Percentiles rank a stretch among this genome's conserved stretches.
Evolutionary conservation across 73 alveolate species (phyloP).

Genomic region (Paramecium bursaria): DNA sequence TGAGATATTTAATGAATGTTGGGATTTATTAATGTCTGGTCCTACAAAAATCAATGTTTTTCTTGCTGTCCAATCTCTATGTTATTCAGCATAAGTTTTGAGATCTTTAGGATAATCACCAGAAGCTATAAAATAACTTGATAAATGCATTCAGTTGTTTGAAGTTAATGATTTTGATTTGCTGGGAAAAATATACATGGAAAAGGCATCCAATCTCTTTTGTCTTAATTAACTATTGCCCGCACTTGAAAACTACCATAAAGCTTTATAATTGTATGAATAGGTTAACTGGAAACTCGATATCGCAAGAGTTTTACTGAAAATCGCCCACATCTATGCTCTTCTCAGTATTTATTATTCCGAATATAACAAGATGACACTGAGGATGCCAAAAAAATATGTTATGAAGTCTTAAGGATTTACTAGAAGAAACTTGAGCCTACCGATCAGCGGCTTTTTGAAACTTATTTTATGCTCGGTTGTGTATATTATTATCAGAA

Average conservation of each 20-base stretch:
- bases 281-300: conserved; percentile 42
- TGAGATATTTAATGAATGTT: conserved; percentile 1
- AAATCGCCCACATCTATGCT: conserved; percentile 43
- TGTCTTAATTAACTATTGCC: not conserved
- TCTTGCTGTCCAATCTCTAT: conserved; percentile 18
- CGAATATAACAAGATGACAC: not conserved
- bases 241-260: conserved; percentile 1
- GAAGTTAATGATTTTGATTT: conserved; percentile 56
- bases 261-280: conserved; percentile 31
- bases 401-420: conserved; percentile 40
- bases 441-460: conserved; percentile 1
- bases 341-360: conserved; percentile 1
- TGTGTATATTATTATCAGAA: conserved; percentile 18
- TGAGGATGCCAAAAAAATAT: conserved; percentile 55
- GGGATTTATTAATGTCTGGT: not conserved
- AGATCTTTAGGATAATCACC: not conserved
- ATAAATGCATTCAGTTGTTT: conserved; percentile 29
- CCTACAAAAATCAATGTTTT: not conserved
- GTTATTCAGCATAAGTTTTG: conserved; percentile 5
- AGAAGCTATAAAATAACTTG: conserved; percentile 29
- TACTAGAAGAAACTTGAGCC: not conserved
- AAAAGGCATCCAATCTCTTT: conserved; percentile 5
- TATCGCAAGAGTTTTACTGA: conserved; percentile 16
- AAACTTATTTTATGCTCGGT: conserved; percentile 41
- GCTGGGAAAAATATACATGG: not conserved